Percentiles rank a stretch among this genome's conserved stretches.
These are phyloP conservation scores for Penicillium thymicola DNA, from an alignment of 2,329 filamentous ascomycete species.

Conservation along the genomic window DNA sequence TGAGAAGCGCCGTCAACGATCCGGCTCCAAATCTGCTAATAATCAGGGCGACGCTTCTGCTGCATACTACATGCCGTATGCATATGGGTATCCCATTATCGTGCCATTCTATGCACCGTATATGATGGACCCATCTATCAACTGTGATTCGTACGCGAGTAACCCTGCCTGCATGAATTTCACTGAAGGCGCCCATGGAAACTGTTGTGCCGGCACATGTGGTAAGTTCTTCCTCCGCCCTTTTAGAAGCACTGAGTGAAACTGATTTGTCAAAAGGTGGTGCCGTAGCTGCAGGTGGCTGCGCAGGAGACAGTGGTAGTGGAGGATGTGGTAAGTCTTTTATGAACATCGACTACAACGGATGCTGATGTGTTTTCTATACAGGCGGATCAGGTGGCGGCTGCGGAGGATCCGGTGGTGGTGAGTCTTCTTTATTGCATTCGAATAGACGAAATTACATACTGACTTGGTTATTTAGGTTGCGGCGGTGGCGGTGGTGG, in stretches of 20 bases:
- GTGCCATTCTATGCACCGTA: constrained; percentile 49
- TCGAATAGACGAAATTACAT: neutral
- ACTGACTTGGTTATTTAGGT: neutral
- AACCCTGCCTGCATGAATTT: constrained; percentile 48
- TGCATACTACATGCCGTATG: constrained; percentile 32
- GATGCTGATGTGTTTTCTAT: neutral
- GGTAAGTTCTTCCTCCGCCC: constrained; percentile 10
- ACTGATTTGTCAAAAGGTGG: constrained; percentile 4
- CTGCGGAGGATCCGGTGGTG: constrained; percentile 15
- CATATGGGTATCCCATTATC: constrained; percentile 47
- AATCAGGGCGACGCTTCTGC: constrained; percentile 3
- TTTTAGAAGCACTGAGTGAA: neutral
- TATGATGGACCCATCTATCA: constrained; percentile 43
- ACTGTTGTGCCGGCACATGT: constrained; percentile 50
- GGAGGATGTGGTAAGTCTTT: constrained; percentile 10
- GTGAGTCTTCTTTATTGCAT: constrained; percentile 1
- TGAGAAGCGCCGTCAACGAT: constrained; percentile 28
- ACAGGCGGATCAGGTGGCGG: constrained; percentile 6
- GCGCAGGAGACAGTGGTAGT: constrained; percentile 27
- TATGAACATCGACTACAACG: neutral
- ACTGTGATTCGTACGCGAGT: constrained; percentile 41
- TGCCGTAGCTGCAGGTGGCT: constrained; percentile 18
- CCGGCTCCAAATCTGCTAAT: constrained; percentile 30
- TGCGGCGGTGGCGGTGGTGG: neutral
- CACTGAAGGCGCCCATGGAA: constrained; percentile 41